Base-by-base conservation (phyloP, 345 rosid species). In the Lepidium didymum region DNA sequence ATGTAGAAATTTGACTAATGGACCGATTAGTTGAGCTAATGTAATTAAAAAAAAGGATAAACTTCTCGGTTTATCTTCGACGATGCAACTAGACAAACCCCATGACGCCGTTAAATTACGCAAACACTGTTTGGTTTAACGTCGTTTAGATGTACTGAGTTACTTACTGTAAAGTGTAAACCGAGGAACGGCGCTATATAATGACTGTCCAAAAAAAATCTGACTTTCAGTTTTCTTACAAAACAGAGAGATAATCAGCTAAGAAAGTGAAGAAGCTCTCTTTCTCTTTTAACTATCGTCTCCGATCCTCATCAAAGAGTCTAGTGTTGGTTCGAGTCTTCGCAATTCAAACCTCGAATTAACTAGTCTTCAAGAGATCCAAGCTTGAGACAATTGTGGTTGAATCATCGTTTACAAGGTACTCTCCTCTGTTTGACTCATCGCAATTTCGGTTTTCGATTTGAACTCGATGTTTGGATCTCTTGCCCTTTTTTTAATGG, bases 91-190 rank as follows among this genome's bases (percentile, higher is more conserved):
- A 27, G 51, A 65, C 60, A 25, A 25, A 40, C 4, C 18, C 41
- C 60, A 21, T 33, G 21, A 60, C 40, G 40, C 38, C 25, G 65
- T 43, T 44, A 61, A 43, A 44, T 27, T 6, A 21, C 33, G 15
- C 21, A 25, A 62, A 40, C 70, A 40, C 60, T 60, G 70, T 65
- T 65, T 31, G 31, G 3, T 41, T 38, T 5, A 66, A 66, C 70
- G 70, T 10, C 52, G 42, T 31, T 29, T 16, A 51, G 23, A 29
- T 41, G 33, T 12, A 45, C 35, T 14, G 12, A 65, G 37, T 51
- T 35, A 49, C 45, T 15, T 31, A 42, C 61, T 16, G 61, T 53
- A 40, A 53, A 42, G 52, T 16, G 61, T 53, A 40, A 53, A 65
- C 41, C 33, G 40, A 41, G 12, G 4, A 38, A 53, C 36, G 21